phyloP scores from a whole-genome alignment of 768 basidiomycete genomes.

The Mycena venus region DNA sequence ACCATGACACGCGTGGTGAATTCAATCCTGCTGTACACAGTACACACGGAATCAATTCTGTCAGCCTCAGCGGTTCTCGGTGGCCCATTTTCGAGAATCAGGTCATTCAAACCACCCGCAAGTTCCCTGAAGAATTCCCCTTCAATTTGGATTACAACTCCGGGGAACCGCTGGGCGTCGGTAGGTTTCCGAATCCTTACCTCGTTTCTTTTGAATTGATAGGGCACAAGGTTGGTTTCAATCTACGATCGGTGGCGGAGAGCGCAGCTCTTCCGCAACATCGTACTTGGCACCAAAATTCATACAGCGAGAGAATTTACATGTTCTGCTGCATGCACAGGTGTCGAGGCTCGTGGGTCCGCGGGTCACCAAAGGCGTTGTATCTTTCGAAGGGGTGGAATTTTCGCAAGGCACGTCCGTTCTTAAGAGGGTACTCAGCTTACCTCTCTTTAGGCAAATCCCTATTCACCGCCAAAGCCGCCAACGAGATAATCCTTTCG shows the following conservation, averaged over 20 bases:
- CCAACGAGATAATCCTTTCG: conserved; percentile 48
- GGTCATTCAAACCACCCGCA: conserved; percentile 44
- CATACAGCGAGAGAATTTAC: conserved; percentile 41
- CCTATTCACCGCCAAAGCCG: conserved; percentile 32
- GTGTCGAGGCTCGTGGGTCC: conserved; percentile 33
- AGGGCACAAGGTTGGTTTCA: conserved; percentile 39
- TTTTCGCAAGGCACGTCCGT: conserved; percentile 22
- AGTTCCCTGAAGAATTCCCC: conserved; percentile 41
- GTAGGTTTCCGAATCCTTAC: conserved; percentile 19
- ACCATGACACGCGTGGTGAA: conserved; percentile 53
- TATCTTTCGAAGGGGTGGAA: conserved; percentile 32
- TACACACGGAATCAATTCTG: conserved; percentile 43
- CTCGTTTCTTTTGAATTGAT: not conserved
- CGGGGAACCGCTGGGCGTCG: conserved; percentile 44
- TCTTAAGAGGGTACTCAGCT: not conserved
- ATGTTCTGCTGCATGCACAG: conserved; percentile 41
- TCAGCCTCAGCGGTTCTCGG: conserved; percentile 46
- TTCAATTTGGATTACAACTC: conserved; percentile 46
- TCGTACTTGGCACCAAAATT: conserved; percentile 43
- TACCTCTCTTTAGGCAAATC: conserved; percentile 1
- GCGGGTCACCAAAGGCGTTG: not conserved
- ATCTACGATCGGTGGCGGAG: conserved; percentile 38
- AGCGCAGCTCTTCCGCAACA: conserved; percentile 46
- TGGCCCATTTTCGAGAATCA: conserved; percentile 42
- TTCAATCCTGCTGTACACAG: conserved; percentile 53